Evolutionary conservation across 1,284 basidiomycete species (phyloP).

Genomic region (Trichosporon asahii): DNA sequence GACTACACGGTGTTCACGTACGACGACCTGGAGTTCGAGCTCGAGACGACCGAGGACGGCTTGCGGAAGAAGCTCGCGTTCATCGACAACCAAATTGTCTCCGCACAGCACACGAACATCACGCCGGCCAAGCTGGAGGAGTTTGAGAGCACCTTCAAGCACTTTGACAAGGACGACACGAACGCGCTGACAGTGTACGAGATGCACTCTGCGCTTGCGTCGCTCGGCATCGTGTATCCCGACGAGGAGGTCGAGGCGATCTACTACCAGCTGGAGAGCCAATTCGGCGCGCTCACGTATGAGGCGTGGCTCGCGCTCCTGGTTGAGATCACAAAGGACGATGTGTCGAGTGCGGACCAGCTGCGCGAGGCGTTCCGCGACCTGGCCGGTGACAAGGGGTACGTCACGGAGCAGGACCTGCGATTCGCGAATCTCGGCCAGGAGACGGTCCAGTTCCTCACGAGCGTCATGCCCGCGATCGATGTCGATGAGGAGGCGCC

Average conservation of each 20-base stretch:
- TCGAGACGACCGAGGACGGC: constrained; percentile 74
- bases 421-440: constrained; percentile 77
- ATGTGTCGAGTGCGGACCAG: constrained; percentile 88
- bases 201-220: constrained; percentile 87
- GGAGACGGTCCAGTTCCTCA: constrained; percentile 76
- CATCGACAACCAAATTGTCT: constrained; percentile 96
- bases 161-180: constrained; percentile 90
- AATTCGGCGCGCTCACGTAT: constrained; percentile 85
- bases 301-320: constrained; percentile 93
- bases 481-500: constrained; percentile 18
- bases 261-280: constrained; percentile 71
- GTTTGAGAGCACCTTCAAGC: constrained; percentile 94
- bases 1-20: constrained; percentile 89
- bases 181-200: constrained; percentile 79
- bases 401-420: constrained; percentile 90
- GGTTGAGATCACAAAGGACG: constrained; percentile 86
- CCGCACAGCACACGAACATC: constrained; percentile 56
- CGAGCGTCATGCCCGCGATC: constrained; percentile 39
- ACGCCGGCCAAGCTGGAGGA: constrained; percentile 96
- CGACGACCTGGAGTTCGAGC: constrained; percentile 87
- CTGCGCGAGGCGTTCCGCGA: constrained; percentile 90
- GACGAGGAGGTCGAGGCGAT: constrained; percentile 85
- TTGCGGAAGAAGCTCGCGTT: constrained; percentile 88
- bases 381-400: constrained; percentile 79
- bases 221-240: constrained; percentile 88